Evolutionary conservation across 257 asterid species (phyloP).

Genomic region (Echites panduratus): DNA sequence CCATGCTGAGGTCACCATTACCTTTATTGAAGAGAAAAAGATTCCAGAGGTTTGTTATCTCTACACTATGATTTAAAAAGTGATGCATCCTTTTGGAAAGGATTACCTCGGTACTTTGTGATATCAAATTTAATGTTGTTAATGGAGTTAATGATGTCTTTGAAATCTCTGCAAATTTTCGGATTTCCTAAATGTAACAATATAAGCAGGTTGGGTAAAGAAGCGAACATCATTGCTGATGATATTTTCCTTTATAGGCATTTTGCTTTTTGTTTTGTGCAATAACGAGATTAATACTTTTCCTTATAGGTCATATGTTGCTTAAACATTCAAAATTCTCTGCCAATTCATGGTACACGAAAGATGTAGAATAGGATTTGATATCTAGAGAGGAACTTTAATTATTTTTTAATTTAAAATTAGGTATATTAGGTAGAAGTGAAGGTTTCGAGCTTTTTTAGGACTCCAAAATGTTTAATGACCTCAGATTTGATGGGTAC

Average conservation of each 20-base stretch:
- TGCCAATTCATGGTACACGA: not conserved
- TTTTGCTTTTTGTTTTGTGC: not conserved
- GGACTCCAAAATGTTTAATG: not conserved
- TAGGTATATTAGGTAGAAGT: not conserved
- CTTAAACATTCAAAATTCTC: not conserved
- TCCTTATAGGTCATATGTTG: not conserved
- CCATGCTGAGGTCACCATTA: conserved; percentile 86
- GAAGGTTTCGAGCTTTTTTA: not conserved
- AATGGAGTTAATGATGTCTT: not conserved
- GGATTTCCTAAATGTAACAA: not conserved
- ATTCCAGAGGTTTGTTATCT: conserved; percentile 56
- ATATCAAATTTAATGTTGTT: not conserved
- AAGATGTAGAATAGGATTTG: not conserved
- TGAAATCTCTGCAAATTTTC: not conserved
- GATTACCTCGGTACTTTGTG: not conserved
- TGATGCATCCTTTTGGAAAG: not conserved
- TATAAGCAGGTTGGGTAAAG: not conserved
- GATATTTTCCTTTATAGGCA: not conserved
- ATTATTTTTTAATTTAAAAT: not conserved
- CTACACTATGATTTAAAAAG: not conserved
- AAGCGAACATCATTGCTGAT: not conserved
- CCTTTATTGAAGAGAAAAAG: conserved; percentile 92
- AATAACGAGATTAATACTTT: not conserved
- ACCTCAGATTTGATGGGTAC: not conserved
- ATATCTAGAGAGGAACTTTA: not conserved